Evolutionary conservation across 2,329 filamentous ascomycete species (phyloP).

Genomic region (Xylariomycetidae sp.): DNA sequence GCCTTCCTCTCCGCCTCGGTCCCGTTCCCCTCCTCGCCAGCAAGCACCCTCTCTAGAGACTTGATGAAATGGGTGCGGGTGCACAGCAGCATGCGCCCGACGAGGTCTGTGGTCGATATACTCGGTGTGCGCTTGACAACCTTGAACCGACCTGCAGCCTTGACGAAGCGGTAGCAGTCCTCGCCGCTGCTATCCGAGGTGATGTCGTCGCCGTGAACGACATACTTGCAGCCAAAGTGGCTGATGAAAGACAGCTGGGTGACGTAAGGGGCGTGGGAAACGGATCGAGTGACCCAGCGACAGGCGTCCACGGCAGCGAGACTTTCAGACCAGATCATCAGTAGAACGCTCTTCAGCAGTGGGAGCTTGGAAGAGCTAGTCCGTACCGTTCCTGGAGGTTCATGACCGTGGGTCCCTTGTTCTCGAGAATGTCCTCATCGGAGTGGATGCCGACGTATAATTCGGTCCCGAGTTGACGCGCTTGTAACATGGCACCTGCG

Average conservation of each 20-base stretch:
- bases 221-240: slow-evolving; percentile 91
- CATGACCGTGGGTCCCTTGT: slow-evolving; percentile 99
- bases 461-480: slow-evolving; percentile 82
- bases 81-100: slow-evolving; percentile 94
- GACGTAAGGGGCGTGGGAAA: slow-evolving; percentile 88
- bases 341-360: too few species aligned
- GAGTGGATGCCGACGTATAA: slow-evolving; percentile 92
- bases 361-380: too few species aligned
- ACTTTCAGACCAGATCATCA: slow-evolving; percentile 44
- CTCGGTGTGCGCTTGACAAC: slow-evolving; percentile 94
- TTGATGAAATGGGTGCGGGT: slow-evolving; percentile 92
- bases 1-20: slow-evolving; percentile 59
- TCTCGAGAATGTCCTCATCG: slow-evolving; percentile 89
- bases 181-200: slow-evolving; percentile 90
- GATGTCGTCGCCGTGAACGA: slow-evolving; percentile 96
- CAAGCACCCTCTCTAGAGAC: slow-evolving; percentile 64
- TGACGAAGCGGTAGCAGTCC: slow-evolving; percentile 97
- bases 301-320: slow-evolving; percentile 90
- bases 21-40: slow-evolving; percentile 68
- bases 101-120: slow-evolving; percentile 96
- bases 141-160: slow-evolving; percentile 88
- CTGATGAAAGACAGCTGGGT: slow-evolving; percentile 91
- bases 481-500: slow-evolving; percentile 94
- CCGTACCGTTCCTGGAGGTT: slow-evolving; percentile 75
- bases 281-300: slow-evolving; percentile 83